A percentile compares a stretch with the other conserved stretches of the same genome.
Evolutionary conservation across 2,329 filamentous ascomycete species (phyloP).

Genomic region (Emydomyces testavorans): DNA sequence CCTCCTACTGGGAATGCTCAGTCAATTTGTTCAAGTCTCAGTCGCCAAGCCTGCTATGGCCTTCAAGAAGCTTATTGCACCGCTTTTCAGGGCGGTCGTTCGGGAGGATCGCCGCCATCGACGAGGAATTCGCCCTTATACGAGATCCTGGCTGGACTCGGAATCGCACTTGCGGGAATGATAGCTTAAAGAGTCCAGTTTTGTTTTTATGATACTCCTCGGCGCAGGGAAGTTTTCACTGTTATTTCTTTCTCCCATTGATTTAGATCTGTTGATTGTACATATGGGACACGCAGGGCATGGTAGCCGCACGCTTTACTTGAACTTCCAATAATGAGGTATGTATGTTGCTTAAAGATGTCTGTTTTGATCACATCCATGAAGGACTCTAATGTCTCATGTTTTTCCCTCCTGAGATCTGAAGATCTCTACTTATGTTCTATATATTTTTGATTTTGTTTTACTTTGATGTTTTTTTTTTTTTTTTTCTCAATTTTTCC

Average conservation of each 20-base stretch:
- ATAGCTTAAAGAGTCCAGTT: slow-evolving; percentile 25
- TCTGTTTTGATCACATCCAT: neutral
- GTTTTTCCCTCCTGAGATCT: neutral
- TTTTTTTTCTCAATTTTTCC: no score
- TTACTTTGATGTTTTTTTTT: no score
- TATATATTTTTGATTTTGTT: no score
- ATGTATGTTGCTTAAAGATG: neutral
- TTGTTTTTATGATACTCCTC: neutral
- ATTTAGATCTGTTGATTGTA: neutral
- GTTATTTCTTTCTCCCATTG: slow-evolving; percentile 1
- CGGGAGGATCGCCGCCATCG: slow-evolving; percentile 4
- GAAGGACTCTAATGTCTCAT: neutral
- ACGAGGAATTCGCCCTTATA: slow-evolving; percentile 22
- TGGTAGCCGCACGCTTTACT: neutral
- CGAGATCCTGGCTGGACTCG: slow-evolving; percentile 33
- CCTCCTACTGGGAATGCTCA: slow-evolving; percentile 33
- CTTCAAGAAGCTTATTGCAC: slow-evolving; percentile 39
- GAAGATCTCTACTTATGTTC: neutral
- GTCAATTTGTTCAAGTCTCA: slow-evolving; percentile 39
- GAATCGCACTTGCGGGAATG: slow-evolving; percentile 38
- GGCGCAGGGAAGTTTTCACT: neutral
- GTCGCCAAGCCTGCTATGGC: slow-evolving; percentile 38
- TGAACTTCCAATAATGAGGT: neutral
- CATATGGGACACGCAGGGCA: neutral
- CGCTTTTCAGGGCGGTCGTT: slow-evolving; percentile 25